A percentile compares a stretch with the other conserved stretches of the same genome.
phyloP scores from a whole-genome alignment of 352 stramenopile species.

The Phytopythium cucurbitacearum region DNA sequence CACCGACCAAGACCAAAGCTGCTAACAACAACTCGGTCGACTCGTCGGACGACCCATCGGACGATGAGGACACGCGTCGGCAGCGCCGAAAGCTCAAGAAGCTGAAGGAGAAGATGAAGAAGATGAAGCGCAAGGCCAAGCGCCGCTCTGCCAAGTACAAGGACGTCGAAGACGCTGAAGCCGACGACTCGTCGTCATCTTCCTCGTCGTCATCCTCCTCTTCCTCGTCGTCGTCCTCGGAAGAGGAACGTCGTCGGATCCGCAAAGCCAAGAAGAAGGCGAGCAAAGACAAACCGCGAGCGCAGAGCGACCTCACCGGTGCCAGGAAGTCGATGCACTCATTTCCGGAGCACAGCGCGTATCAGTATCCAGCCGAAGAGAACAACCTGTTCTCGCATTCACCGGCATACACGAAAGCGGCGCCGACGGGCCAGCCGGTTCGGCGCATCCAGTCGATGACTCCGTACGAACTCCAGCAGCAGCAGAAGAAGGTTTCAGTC shows the following conservation, averaged over 20 bases:
- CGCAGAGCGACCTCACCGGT: conserved; percentile 3
- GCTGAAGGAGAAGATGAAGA: conserved; percentile 22
- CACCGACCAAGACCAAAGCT: background rate
- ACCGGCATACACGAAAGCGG: background rate
- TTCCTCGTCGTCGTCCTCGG: conserved; percentile 13
- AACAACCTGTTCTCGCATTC: background rate
- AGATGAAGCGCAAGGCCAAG: conserved; percentile 16
- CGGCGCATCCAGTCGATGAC: conserved; percentile 3
- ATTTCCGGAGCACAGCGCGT: no score
- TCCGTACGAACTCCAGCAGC: conserved; percentile 4
- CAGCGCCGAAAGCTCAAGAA: conserved; percentile 16
- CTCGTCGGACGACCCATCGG: conserved; percentile 10
- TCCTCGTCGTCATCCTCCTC: conserved; percentile 7
- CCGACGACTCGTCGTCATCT: conserved; percentile 6
- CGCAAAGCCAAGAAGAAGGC: conserved; percentile 30
- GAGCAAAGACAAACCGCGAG: conserved; percentile 10
- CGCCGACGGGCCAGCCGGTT: background rate
- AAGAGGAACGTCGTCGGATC: conserved; percentile 15
- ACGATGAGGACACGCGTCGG: conserved; percentile 9
- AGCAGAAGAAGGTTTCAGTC: conserved; percentile 7
- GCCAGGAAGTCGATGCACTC: background rate
- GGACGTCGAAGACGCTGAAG: background rate
- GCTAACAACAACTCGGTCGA: conserved; percentile 3
- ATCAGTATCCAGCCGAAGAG: background rate
- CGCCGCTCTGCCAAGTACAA: conserved; percentile 3